Base-by-base conservation (phyloP, 192 early-diverging fungal genomes). In the Gaertneriomyces semiglobifer region DNA sequence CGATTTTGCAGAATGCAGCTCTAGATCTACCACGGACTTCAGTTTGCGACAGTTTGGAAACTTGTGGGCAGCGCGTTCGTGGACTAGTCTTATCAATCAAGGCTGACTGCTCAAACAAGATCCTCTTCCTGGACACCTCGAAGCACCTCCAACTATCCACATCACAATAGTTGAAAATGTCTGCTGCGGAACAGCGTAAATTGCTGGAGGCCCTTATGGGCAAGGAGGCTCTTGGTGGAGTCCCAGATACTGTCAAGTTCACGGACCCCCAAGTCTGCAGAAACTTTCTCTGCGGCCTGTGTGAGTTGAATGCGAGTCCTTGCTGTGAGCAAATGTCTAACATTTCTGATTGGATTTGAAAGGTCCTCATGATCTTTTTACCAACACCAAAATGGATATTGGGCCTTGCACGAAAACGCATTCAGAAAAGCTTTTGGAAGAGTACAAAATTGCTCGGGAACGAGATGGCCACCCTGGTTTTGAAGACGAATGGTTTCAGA, bases 361-460 rank as follows among this genome's bases (percentile, higher is more conserved):
- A 68, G 82, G 77, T 43, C 78, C 75, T 7, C 77, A 81, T 44
- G 74, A 78, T 46, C 57, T 81, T 11, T 80, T 81, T 60, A 80
- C 78, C 48, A 63, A 58, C 38, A 71, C 53, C 19, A 81, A 81
- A 74, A 76, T 79, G 74, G 79, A 81, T 61, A 78, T 82, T 42
- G 81, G 81, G 10, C 53, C 79, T 4, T 82, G 81, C 52, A 63
- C 72, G 6, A 82, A 79, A 69, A 47, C 63, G 4, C 81, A 82
- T 62, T 73, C 77, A 4, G 77, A 77, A 50, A 75, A 78, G 59
- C 66, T 82, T 43, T 72, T 84, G 65, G 60, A 63, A 7, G 81
- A 82, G 44, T 82, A 82, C 66, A 79, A 82, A 56, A 59, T 60
- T 14, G 76, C 76, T 4, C 39, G 47, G 33, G 16, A 52, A 33